Conservation (phyloP, 495 filamentous ascomycete species). For the Pyronema omphalodes region DNA sequence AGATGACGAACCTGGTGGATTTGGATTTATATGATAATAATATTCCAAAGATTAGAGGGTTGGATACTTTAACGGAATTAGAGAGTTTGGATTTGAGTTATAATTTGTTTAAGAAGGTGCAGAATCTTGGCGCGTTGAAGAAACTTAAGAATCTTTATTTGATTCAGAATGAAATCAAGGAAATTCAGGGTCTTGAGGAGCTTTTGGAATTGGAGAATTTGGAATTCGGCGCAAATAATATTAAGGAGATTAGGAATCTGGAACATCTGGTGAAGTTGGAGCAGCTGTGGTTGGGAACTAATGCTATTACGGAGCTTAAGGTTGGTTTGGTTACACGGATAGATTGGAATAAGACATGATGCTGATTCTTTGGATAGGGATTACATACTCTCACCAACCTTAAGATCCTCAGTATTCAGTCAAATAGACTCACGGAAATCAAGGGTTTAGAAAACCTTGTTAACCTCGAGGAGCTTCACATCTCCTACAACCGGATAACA, state of each 20-base stretch:
- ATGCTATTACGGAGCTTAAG: constrained; percentile 80
- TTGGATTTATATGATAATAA: constrained; percentile 96
- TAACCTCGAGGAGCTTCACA: constrained; percentile 87
- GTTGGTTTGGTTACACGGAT: constrained; percentile 23
- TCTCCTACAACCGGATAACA: constrained; percentile 89
- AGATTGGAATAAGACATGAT: too few species aligned
- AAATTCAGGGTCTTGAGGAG: constrained; percentile 68
- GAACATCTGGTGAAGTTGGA: constrained; percentile 56
- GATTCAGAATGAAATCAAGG: constrained; percentile 80
- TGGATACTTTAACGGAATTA: constrained; percentile 58
- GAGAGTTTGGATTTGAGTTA: constrained; percentile 79
- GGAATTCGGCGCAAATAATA: constrained; percentile 81
- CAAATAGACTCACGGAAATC: constrained; percentile 76
- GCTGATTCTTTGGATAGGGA: constrained; percentile 27
- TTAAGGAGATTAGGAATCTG: constrained; percentile 75
- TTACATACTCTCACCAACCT: constrained; percentile 57
- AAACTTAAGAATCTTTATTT: constrained; percentile 78
- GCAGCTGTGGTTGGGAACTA: constrained; percentile 92
- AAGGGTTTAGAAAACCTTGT: constrained; percentile 50
- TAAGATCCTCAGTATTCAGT: constrained; percentile 85
- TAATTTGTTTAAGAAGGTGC: constrained; percentile 99
- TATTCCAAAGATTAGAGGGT: constrained; percentile 69
- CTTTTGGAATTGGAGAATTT: constrained; percentile 58
- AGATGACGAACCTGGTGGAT: constrained; percentile 50
- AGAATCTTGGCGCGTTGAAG: constrained; percentile 59